Evolutionary conservation across 352 stramenopile genomes (phyloP), one percentile per base, ranked within the genome.

Genomic region (Globisporangium parvum): DNA sequence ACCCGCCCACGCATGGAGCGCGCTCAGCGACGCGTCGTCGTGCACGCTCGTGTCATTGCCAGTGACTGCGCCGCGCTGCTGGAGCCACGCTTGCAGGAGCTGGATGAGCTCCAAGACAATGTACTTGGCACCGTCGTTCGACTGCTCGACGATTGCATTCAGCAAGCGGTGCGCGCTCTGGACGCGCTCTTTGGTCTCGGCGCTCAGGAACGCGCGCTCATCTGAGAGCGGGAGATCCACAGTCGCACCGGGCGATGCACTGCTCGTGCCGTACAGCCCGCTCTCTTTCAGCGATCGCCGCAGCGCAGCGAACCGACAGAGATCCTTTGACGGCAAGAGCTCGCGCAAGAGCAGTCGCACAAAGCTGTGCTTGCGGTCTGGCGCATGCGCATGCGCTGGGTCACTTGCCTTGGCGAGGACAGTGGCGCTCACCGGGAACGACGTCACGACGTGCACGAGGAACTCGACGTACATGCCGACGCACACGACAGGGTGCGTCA

Each of bases 1-100:
- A 14, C 80, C 81, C 4, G 76, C 79, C 85, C 85, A 95, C 3
- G 83, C 85, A 52, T 95, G 83, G 35, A 95, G 58, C n/a, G 67
- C 75, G 57, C 78, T 93, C 35, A 95, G 37, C 12, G 84, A 75
- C n/a, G 52, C 50, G 53, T 91, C 80, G 48, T 93, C 81, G 14
- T 67, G 62, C n/a, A 93, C 74, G 44, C 52, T 73, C 9, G 83
- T 35, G 39, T 77, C 63, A 11, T 58, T 15, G 23, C 42, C 35
- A 44, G 50, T 23, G 24, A 55, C 15, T 17, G 37, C 37, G n/a
- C 6, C 44, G 33, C 59, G 45, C 39, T 55, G 53, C 23, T 63
- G 48, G 1, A 81, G 75, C 83, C 83, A 95, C 31, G 73, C 58
- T 42, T 88, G 76, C 28, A 95, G 65, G 39, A 93, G 59, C 37